Evolutionary conservation across 805 yeast species (phyloP), one percentile per base, ranked within the genome.

Genomic region (Starmerella sp.): DNA sequence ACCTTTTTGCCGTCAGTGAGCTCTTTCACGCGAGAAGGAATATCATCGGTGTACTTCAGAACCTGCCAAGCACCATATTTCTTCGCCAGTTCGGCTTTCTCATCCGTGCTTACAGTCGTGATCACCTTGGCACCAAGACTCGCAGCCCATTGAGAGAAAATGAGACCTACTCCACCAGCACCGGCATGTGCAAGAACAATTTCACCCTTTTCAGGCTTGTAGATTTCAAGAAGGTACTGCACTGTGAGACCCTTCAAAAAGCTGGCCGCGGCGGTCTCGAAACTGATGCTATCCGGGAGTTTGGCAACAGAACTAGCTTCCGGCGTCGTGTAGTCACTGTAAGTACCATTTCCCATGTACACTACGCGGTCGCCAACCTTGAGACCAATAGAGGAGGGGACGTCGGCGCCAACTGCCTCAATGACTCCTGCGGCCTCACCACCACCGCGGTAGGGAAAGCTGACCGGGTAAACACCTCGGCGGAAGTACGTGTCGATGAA

Each of bases 131-230:
- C 96, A 22, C 95, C 95, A 49, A 72, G 74, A 29, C 69, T 64
- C 34, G 74, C 68, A 50, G 84, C 69, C 69, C 89, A 71, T 67
- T 89, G 96, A 50, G 75, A 73, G 53, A 88, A 71, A 17, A 86
- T 61, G 51, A 79, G 75, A 5, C 97, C 97, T 51, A 86, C 91
- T 54, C 97, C 96, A 47, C 97, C 97, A 3, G 97, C 96, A 7
- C 96, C 96, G 4, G 97, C 97, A 73, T 89, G 87, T 30, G 87
- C 82, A 48, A 90, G 74, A 45, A 85, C 77, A 61, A 70, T 76
- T 56, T 91, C 96, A 52, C 81, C 90, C 31, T 42, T 45, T 66
- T 77, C 72, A 62, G 86, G 67, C 41, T 86, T 84, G 1, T 74
- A 64, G 1, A 93, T 78, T 38, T 75, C 71, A 48, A 80, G 71